A percentile compares a stretch with the other conserved stretches of the same genome.
phyloP scores from a whole-genome alignment of 306 rosid species.

The Quercus engelmannii region DNA sequence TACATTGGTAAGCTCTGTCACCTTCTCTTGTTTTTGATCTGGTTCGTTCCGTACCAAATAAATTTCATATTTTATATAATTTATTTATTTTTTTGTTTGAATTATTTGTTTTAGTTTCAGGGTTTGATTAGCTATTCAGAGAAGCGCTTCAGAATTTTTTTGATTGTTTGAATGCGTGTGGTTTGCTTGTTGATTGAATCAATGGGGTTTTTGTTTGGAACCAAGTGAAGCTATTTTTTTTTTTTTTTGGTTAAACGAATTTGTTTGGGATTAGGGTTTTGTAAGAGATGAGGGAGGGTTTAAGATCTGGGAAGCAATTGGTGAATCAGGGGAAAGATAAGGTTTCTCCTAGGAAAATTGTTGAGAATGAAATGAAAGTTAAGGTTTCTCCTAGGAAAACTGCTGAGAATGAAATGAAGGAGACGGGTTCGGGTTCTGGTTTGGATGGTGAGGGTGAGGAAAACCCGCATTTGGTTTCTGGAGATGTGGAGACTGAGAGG shows the following conservation, averaged over 20 bases:
- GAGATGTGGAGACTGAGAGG: conserved; percentile 12
- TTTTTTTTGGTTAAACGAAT: conserved; percentile 7
- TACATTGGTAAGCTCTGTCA: conserved; percentile 58
- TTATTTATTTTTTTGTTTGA: neutral
- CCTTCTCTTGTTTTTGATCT: conserved; percentile 35
- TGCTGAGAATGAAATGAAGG: conserved; percentile 17
- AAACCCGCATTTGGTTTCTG: conserved; percentile 11
- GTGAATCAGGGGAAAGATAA: conserved; percentile 21
- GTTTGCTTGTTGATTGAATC: conserved; percentile 2
- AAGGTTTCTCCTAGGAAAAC: neutral
- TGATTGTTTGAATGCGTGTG: neutral
- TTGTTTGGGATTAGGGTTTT: conserved; percentile 34
- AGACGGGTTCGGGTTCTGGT: conserved; percentile 13
- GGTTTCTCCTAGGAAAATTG: conserved; percentile 21
- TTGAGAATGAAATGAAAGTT: neutral
- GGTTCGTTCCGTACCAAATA: neutral
- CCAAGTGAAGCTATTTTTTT: conserved; percentile 1
- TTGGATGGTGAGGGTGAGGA: conserved; percentile 31
- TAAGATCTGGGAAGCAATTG: conserved; percentile 51
- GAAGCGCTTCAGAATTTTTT: neutral
- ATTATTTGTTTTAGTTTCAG: neutral
- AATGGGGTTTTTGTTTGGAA: conserved; percentile 11
- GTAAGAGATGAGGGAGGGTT: conserved; percentile 64
- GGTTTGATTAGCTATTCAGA: neutral
- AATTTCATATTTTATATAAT: neutral